These are phyloP conservation scores for Terfezia boudieri DNA, from an alignment of 495 filamentous ascomycete species.

Conservation along the genomic window DNA sequence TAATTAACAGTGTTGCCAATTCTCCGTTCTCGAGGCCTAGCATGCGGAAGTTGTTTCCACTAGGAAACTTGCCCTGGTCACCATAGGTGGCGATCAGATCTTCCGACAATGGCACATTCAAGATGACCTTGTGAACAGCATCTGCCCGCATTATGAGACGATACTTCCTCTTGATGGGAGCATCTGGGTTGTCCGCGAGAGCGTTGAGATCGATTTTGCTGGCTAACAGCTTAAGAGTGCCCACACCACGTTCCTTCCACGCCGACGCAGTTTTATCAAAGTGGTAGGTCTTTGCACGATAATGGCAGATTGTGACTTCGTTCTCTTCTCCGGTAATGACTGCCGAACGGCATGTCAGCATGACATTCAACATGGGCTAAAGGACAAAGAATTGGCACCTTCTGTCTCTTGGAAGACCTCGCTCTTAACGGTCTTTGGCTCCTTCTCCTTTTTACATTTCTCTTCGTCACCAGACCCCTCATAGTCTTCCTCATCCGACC, in stretches of 20 bases:
- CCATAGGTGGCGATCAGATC: conserved; percentile 4
- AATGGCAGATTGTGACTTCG: conserved; percentile 27
- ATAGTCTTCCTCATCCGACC: conserved; percentile 24
- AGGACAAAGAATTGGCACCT: conserved; percentile 15
- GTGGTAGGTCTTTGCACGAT: conserved; percentile 42
- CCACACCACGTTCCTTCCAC: conserved; percentile 50
- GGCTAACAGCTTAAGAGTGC: conserved; percentile 41
- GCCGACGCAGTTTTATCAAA: conserved; percentile 32
- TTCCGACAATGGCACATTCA: conserved; percentile 44
- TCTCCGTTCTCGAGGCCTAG: neutral
- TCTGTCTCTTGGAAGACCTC: conserved; percentile 2
- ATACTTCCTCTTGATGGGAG: conserved; percentile 20
- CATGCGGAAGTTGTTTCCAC: neutral
- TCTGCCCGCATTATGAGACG: conserved; percentile 52
- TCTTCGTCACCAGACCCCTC: conserved; percentile 24
- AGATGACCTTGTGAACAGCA: conserved; percentile 37
- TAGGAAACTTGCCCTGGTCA: neutral
- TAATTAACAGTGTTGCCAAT: neutral
- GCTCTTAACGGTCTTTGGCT: conserved; percentile 6
- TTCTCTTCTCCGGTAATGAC: conserved; percentile 45
- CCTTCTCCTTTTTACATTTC: conserved; percentile 26
- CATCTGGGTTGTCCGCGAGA: conserved; percentile 18
- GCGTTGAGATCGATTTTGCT: neutral
- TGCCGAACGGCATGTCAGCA: conserved; percentile 7
- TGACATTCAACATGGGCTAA: too few relatives aligned